Evolutionary conservation across 805 yeast species (phyloP).

Genomic region (Metschnikowia noctiluminum): DNA sequence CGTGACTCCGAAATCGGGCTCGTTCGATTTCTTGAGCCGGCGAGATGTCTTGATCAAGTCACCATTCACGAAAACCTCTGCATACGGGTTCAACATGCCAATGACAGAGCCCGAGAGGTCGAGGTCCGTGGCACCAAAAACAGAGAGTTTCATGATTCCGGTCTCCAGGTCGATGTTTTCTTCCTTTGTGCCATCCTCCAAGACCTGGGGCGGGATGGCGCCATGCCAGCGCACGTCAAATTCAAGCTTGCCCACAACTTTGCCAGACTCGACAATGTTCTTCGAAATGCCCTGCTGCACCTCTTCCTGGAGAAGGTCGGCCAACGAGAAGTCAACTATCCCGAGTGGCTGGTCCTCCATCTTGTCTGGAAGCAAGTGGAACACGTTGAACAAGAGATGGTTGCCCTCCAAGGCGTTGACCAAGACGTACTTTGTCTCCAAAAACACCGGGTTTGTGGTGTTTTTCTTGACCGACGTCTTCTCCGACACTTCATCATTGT

Average conservation of each 20-base stretch:
- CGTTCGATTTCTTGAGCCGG: conserved; percentile 62
- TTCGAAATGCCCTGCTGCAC: conserved; percentile 40
- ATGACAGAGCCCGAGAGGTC: conserved; percentile 49
- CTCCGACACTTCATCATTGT: conserved; percentile 43
- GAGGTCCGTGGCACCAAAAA: conserved; percentile 59
- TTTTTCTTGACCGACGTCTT: conserved; percentile 57
- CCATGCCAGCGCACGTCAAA: conserved; percentile 56
- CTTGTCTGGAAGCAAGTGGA: conserved; percentile 49
- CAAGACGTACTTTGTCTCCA: conserved; percentile 61
- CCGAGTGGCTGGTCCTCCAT: conserved; percentile 52
- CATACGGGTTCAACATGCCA: conserved; percentile 61
- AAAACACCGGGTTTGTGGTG: conserved; percentile 58
- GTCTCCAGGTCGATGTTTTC: conserved; percentile 59
- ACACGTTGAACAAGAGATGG: conserved; percentile 49
- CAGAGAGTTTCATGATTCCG: conserved; percentile 64
- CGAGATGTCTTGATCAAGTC: conserved; percentile 56
- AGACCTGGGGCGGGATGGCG: conserved; percentile 39
- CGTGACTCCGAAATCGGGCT: conserved; percentile 67
- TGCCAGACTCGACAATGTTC: conserved; percentile 48
- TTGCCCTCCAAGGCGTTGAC: conserved; percentile 56
- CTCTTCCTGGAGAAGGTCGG: conserved; percentile 57
- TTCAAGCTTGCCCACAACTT: conserved; percentile 54
- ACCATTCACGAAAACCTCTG: conserved; percentile 59
- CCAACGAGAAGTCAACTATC: conserved; percentile 51
- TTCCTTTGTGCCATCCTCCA: conserved; percentile 49